Evolutionary conservation across 257 asterid species (phyloP), one percentile per base, ranked within the genome.

Genomic region (Ehretia macrophylla): DNA sequence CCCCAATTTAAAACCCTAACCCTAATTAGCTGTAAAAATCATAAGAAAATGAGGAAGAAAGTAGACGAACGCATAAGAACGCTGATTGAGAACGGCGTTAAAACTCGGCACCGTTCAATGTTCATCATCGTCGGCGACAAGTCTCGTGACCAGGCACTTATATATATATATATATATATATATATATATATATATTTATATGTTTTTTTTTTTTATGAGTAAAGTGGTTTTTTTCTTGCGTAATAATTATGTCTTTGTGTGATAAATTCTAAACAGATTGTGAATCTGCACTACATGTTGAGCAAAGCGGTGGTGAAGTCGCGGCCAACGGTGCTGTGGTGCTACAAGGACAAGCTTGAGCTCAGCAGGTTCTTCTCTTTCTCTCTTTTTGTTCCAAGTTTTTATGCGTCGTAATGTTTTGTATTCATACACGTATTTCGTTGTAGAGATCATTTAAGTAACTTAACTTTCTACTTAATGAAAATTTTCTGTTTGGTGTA

Each of bases 271-370:
- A 20, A 62, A 71, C 82, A 90, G 96, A 79, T 89, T 68, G 89
- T 81, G 69, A 81, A 83, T 72, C 73, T 93, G 82, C 95, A 89
- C 69, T 58, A 71, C 18, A 80, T 93, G 86, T 68, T 89, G 67
- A 75, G 80, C 56, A 83, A 93, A 60, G 81, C 97, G 5, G 77
- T 76, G 69, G 87, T 68, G 27, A 86, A 82, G 79, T 65, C 96
- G 6, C 74, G 84, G 63, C 99, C 97, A 22, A 78, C 55, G 9
- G 99, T 86, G 65, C 65, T 93, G 51, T 93, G 99, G 99, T 93
- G 99, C 77, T 93, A 89, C 77, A 86, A 73, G 86, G 95, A 93
- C 65, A 83, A 93, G 63, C 96, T 89, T 27, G 95, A 93, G 51
- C 79, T 93, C 19, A 92, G 98, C 90, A 88, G 98, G 98, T 90